These are phyloP conservation scores for Alternaria sp. DNA, from an alignment of 2,329 filamentous ascomycete genomes.

Conservation along the genomic window DNA sequence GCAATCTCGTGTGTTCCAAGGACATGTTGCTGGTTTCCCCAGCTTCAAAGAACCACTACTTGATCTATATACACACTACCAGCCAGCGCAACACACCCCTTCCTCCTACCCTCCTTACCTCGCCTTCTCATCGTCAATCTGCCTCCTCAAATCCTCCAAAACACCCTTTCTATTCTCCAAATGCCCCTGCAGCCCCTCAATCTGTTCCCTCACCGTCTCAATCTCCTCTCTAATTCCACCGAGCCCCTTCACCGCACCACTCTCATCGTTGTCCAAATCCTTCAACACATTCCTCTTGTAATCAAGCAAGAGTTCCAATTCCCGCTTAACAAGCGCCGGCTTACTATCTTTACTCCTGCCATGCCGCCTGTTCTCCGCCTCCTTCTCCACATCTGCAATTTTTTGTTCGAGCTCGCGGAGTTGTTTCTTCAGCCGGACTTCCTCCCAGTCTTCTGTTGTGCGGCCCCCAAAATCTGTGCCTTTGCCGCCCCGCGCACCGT, in stretches of 20 bases:
- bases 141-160: slow-evolving; percentile 76
- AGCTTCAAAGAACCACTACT: background rate
- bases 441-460: slow-evolving; percentile 94
- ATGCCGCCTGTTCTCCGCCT: slow-evolving; percentile 66
- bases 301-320: slow-evolving; percentile 91
- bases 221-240: slow-evolving; percentile 86
- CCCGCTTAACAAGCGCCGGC: slow-evolving; percentile 90
- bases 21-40: background rate
- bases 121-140: slow-evolving; percentile 87
- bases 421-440: slow-evolving; percentile 92
- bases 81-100: background rate
- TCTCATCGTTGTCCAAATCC: slow-evolving; percentile 76
- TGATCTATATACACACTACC: background rate
- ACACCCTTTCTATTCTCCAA: slow-evolving; percentile 77
- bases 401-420: slow-evolving; percentile 88
- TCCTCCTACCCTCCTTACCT: slow-evolving; percentile 35
- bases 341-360: slow-evolving; percentile 73
- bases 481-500: slow-evolving; percentile 67
- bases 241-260: slow-evolving; percentile 69
- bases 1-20: background rate
- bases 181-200: slow-evolving; percentile 88
- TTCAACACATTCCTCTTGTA: slow-evolving; percentile 86
- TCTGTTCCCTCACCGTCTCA: slow-evolving; percentile 88
- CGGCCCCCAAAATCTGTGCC: slow-evolving; percentile 91
- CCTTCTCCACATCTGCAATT: slow-evolving; percentile 80